Conservation (phyloP, 2,329 filamentous ascomycete species). For the Cordyceps tenuipes region DNA sequence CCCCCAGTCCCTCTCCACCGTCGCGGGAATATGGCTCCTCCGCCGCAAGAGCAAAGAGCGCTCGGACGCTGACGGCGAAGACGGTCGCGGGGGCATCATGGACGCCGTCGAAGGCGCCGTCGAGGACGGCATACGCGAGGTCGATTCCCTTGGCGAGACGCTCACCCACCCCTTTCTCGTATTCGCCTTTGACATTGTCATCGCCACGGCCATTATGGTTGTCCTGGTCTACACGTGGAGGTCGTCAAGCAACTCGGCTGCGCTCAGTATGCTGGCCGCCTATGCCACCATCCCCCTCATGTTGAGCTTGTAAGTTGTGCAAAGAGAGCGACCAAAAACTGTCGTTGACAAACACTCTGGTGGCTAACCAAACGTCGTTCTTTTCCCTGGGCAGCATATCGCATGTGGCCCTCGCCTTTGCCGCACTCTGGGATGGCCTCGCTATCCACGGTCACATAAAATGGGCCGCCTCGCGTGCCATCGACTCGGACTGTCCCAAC, state of each 20-base stretch:
- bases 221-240: slow-evolving; percentile 35
- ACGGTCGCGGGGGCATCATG: background rate
- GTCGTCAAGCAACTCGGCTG: slow-evolving; percentile 18
- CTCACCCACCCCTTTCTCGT: slow-evolving; percentile 26
- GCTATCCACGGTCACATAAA: slow-evolving; percentile 30
- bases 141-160: slow-evolving; percentile 6
- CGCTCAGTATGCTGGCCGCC: slow-evolving; percentile 32
- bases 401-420: slow-evolving; percentile 29
- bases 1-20: slow-evolving; percentile 30
- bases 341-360: background rate
- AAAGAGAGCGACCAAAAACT: too few relatives aligned
- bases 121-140: slow-evolving; percentile 6
- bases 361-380: background rate
- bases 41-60: slow-evolving; percentile 1
- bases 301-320: slow-evolving; percentile 29
- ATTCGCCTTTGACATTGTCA: slow-evolving; percentile 29
- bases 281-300: slow-evolving; percentile 35
- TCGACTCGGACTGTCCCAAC: slow-evolving; percentile 33
- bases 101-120: slow-evolving; percentile 9
- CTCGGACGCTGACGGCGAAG: background rate
- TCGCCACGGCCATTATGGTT: slow-evolving; percentile 29
- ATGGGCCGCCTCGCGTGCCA: slow-evolving; percentile 30
- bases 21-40: slow-evolving; percentile 18
- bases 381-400: slow-evolving; percentile 22
- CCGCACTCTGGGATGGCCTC: slow-evolving; percentile 31